A percentile compares a stretch with the other conserved stretches of the same genome.
Evolutionary conservation across 1,139 yeast species (phyloP).

Genomic region (Kazachstania sp.): DNA sequence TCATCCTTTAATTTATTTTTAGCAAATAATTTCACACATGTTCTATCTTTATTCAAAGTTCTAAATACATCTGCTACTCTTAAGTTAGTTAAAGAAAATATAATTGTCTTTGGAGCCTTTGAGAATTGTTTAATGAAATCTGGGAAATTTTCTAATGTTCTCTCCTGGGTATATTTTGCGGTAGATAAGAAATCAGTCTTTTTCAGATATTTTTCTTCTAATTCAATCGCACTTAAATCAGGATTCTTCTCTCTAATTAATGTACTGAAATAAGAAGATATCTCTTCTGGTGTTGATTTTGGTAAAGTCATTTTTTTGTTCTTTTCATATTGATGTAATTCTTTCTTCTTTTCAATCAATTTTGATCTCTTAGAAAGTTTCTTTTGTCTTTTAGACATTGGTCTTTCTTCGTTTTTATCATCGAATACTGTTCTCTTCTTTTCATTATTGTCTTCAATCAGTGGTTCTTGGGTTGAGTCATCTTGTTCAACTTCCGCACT

Average conservation of each 20-base stretch:
- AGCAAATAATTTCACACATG: constrained; percentile 49
- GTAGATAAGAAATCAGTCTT: constrained; percentile 27
- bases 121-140: constrained; percentile 23
- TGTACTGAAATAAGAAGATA: constrained; percentile 27
- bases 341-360: constrained; percentile 25
- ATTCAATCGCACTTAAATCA: constrained; percentile 29
- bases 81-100: constrained; percentile 28
- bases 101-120: constrained; percentile 26
- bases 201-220: constrained; percentile 29
- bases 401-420: constrained; percentile 6
- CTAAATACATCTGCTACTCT: constrained; percentile 33
- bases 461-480: background rate
- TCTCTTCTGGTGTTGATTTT: constrained; percentile 19
- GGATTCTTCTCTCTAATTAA: constrained; percentile 28
- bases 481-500: background rate
- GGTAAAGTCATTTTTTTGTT: constrained; percentile 24
- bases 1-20: constrained; percentile 57
- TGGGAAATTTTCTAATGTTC: constrained; percentile 22
- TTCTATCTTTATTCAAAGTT: constrained; percentile 41
- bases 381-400: constrained; percentile 28
- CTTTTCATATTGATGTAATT: constrained; percentile 25
- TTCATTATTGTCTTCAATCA: background rate
- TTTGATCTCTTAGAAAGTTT: constrained; percentile 25
- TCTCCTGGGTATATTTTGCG: constrained; percentile 19
- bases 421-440: constrained; percentile 8